Conservation (phyloP, 2,329 filamentous ascomycete species). For the Pseudonectria buxi region DNA sequence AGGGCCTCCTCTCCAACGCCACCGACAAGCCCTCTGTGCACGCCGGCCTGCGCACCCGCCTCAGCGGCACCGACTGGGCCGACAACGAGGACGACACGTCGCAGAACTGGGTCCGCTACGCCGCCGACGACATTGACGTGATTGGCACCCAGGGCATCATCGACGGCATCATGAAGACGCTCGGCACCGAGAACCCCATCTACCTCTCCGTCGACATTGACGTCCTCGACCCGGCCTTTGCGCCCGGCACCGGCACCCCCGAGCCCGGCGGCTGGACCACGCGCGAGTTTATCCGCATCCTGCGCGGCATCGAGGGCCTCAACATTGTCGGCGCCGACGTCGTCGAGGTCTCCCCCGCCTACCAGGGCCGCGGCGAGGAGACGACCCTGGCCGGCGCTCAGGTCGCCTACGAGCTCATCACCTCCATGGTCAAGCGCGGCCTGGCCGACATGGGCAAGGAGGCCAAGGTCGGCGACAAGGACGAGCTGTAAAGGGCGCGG, state of each 20-base stretch:
- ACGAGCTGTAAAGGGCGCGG: slow-evolving; percentile 30
- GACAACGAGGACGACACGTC: slow-evolving; percentile 66
- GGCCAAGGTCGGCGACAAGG: slow-evolving; percentile 22
- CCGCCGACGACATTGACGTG: slow-evolving; percentile 80
- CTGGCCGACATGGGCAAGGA: slow-evolving; percentile 31
- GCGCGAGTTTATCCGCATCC: slow-evolving; percentile 74
- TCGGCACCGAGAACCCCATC: slow-evolving; percentile 71
- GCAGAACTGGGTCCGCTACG: slow-evolving; percentile 74
- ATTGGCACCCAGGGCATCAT: slow-evolving; percentile 67
- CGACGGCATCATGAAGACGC: slow-evolving; percentile 59
- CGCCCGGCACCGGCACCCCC: slow-evolving; percentile 76
- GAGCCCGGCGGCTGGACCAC: slow-evolving; percentile 91
- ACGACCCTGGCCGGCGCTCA: slow-evolving; percentile 80
- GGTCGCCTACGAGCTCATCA: slow-evolving; percentile 80
- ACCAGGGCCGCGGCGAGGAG: slow-evolving; percentile 72
- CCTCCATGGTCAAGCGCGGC: slow-evolving; percentile 58
- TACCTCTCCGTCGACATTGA: slow-evolving; percentile 81
- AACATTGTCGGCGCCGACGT: slow-evolving; percentile 87
- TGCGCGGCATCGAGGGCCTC: slow-evolving; percentile 72
- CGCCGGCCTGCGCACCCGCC: slow-evolving; percentile 71
- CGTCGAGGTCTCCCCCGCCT: slow-evolving; percentile 77
- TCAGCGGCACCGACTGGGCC: slow-evolving; percentile 57
- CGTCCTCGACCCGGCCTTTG: slow-evolving; percentile 64
- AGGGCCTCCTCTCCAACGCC: slow-evolving; percentile 67
- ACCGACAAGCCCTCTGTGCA: slow-evolving; percentile 69